phyloP scores from a whole-genome alignment of 2,329 filamentous ascomycete genomes.

The Fusarium sp. region DNA sequence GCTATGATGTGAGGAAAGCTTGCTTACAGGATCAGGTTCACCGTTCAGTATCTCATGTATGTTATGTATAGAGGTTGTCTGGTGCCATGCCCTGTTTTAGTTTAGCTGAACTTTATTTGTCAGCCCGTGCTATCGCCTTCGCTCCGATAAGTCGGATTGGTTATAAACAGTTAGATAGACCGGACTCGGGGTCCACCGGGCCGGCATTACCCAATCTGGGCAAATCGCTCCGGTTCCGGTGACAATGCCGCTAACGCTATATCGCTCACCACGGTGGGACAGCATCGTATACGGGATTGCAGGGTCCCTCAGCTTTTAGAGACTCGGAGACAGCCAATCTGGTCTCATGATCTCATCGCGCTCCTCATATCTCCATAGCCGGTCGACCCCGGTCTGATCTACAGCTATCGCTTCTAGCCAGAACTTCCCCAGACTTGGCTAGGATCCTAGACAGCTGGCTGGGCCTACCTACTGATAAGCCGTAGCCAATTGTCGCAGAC shows the following conservation, averaged over 20 bases:
- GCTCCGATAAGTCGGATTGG: background rate
- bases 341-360: background rate
- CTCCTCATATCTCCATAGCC: background rate
- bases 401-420: background rate
- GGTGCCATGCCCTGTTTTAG: background rate
- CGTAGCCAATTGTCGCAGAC: background rate
- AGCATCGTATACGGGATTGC: background rate
- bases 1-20: background rate
- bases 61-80: background rate
- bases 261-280: background rate
- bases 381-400: constrained; percentile 4
- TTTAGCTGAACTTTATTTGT: background rate
- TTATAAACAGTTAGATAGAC: background rate
- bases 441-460: background rate
- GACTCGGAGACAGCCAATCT: background rate
- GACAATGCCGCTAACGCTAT: background rate
- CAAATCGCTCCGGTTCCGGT: background rate
- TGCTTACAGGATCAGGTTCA: background rate
- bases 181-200: background rate
- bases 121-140: background rate
- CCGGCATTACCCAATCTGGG: background rate
- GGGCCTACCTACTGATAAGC: background rate
- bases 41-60: background rate
- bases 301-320: background rate
- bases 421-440: background rate